Evolutionary conservation across 2,329 filamentous ascomycete species (phyloP), one percentile per base, ranked within the genome.

Genomic region (Ophiosphaerella narmari): DNA sequence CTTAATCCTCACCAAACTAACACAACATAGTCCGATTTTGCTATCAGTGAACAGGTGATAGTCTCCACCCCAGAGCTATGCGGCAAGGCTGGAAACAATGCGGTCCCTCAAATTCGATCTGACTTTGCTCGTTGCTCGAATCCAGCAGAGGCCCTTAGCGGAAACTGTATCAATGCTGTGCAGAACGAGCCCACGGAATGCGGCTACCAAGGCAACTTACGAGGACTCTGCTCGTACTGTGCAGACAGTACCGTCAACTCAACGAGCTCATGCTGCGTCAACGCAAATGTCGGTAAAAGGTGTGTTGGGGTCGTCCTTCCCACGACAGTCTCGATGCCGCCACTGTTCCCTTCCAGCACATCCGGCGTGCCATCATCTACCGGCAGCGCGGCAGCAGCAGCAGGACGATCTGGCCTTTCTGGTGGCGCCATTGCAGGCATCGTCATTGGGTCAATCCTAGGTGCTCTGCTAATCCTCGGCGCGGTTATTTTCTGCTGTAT

Each of bases 241-340:
- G 82, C 84, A 36, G 80, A 86, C 6, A 93, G 89, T 63, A 91
- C 92, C 24, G 84, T 87, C 55, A 97, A 97, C 74, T 88, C 91
- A 8, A 97, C 93, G 43, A 93, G 97, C 72, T 95, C 92, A 3
- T 99, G 94, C 78, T 99, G 94, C 74, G 87, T 91, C 66, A 91
- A 86, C 63, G 86, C 92, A 5, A 81, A 91, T 54, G 86, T 88
- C n/a, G 83, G 90, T 50, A 76, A 77, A 23, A 83, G 86, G 56
- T 99, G 94, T 72, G 76, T 83, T 42, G 83, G 84, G 43, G 89
- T 99, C n/a, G 79, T 82, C 23, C 78, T 99, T 6, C 94, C 94
- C 0, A 84, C 85, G 1, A 87, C 91, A 40, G 77, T 79, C 13
- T 80, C 82, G 3, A 75, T 86, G 58, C 77, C 79, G n/a, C 79